Conservation (phyloP, 2,329 filamentous ascomycete genomes). For the Colletotrichum eremochloae region DNA sequence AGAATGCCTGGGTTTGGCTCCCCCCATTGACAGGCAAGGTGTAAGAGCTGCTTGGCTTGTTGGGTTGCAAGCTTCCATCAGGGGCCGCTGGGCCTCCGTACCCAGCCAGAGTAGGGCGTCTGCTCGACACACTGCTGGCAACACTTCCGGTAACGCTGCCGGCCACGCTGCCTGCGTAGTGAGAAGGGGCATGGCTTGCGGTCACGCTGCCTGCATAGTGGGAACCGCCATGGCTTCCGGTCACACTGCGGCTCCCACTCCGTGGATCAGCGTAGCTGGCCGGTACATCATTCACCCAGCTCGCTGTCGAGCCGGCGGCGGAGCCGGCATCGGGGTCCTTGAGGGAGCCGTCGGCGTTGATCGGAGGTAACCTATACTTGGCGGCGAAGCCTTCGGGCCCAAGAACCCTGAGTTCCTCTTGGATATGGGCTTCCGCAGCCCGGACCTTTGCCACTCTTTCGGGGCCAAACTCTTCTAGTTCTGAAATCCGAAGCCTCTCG, state of each 20-base stretch:
- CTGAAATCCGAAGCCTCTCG: background rate
- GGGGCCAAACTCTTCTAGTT: background rate
- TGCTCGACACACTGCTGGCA: background rate
- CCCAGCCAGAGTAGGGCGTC: background rate
- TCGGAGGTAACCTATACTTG: too few relatives aligned
- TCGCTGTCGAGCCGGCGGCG: background rate
- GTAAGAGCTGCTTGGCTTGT: background rate
- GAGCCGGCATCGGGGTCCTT: background rate
- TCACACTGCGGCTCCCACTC: background rate
- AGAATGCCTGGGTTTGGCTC: constrained; percentile 11
- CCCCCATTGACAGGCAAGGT: background rate
- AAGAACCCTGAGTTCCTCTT: background rate
- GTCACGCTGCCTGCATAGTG: background rate
- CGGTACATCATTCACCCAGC: background rate
- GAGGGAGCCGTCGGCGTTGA: too few relatives aligned
- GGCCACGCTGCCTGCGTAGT: background rate
- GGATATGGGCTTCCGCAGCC: too few relatives aligned
- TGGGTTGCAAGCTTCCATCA: background rate
- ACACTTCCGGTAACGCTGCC: background rate
- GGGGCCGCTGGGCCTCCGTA: background rate
- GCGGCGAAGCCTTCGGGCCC: background rate
- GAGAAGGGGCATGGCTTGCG: background rate
- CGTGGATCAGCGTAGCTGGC: background rate
- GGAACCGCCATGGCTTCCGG: background rate
- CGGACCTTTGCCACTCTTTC: background rate